Evolutionary conservation across 371 early-diverging fungal genomes (phyloP).

Genomic region (Mortierella sp.): DNA sequence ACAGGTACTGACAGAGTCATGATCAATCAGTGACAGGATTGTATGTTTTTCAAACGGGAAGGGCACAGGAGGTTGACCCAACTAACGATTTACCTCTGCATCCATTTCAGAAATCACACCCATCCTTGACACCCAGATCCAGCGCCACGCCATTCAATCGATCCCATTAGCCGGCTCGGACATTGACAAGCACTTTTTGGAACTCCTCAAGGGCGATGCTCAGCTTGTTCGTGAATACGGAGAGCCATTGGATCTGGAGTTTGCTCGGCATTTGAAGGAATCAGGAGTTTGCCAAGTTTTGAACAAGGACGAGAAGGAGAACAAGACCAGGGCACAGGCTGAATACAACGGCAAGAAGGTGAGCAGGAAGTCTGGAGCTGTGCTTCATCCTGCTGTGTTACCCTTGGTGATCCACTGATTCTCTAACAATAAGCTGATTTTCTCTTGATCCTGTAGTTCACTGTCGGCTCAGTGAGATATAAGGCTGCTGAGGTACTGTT

Average conservation of each 20-base stretch:
- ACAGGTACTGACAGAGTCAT: constrained; percentile 65
- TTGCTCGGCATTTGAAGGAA: constrained; percentile 73
- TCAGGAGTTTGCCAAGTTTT: constrained; percentile 70
- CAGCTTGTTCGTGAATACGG: constrained; percentile 67
- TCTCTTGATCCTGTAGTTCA: constrained; percentile 57
- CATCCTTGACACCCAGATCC: constrained; percentile 77
- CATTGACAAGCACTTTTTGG: constrained; percentile 72
- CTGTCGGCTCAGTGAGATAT: constrained; percentile 74
- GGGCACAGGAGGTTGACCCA: not conserved
- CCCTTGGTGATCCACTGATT: not conserved
- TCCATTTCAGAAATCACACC: constrained; percentile 72
- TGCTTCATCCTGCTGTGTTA: not conserved
- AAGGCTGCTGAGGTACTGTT: constrained; percentile 76
- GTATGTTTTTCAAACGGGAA: not conserved
- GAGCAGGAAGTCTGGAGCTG: not conserved
- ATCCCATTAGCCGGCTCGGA: constrained; percentile 79
- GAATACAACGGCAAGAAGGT: constrained; percentile 76
- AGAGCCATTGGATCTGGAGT: constrained; percentile 62
- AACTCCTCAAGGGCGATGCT: constrained; percentile 69
- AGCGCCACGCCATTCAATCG: constrained; percentile 69
- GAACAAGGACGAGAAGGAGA: constrained; percentile 63
- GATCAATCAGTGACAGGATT: not conserved
- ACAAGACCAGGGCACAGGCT: constrained; percentile 61
- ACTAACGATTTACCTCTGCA: not conserved
- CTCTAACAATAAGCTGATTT: not conserved